A percentile compares a stretch with the other conserved stretches of the same genome.
Evolutionary conservation across 352 stramenopile genomes (phyloP).

Genomic region (Pythium sp.): DNA sequence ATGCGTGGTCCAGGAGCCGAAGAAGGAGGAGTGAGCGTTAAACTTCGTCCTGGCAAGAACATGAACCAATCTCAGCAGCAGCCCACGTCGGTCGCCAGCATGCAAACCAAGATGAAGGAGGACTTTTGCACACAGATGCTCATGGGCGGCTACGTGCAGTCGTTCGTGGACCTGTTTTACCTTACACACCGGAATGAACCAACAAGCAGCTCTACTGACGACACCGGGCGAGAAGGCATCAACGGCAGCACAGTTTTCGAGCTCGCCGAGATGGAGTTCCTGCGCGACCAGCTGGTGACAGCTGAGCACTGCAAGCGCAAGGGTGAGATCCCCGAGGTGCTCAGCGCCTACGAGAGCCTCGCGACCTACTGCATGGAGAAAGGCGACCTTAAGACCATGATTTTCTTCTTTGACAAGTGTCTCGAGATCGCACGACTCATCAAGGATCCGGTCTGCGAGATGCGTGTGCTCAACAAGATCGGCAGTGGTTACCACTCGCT

Average conservation of each 20-base stretch:
- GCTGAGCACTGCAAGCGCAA: slow-evolving; percentile 87
- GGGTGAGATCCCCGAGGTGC: slow-evolving; percentile 63
- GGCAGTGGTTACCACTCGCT: slow-evolving; percentile 78
- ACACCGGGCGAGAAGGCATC: background rate
- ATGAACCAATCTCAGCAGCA: slow-evolving; percentile 11
- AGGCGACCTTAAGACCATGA: slow-evolving; percentile 84
- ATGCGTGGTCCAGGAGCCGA: slow-evolving; percentile 45
- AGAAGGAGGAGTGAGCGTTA: background rate
- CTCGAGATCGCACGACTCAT: slow-evolving; percentile 88
- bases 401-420: slow-evolving; percentile 94
- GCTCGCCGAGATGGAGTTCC: slow-evolving; percentile 74
- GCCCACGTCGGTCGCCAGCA: background rate
- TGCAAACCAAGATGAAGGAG: slow-evolving; percentile 67
- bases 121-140: slow-evolving; percentile 87
- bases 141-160: slow-evolving; percentile 89
- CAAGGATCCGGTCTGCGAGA: slow-evolving; percentile 84
- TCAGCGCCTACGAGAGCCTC: slow-evolving; percentile 65
- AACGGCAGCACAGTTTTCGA: slow-evolving; percentile 14
- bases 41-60: slow-evolving; percentile 2
- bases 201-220: background rate
- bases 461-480: slow-evolving; percentile 83
- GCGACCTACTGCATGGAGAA: slow-evolving; percentile 69
- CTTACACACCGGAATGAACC: slow-evolving; percentile 82
- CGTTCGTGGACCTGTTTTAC: slow-evolving; percentile 95
- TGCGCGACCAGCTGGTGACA: slow-evolving; percentile 83